phyloP scores from a whole-genome alignment of 371 early-diverging fungal species.

The Rhizopus delemar region DNA sequence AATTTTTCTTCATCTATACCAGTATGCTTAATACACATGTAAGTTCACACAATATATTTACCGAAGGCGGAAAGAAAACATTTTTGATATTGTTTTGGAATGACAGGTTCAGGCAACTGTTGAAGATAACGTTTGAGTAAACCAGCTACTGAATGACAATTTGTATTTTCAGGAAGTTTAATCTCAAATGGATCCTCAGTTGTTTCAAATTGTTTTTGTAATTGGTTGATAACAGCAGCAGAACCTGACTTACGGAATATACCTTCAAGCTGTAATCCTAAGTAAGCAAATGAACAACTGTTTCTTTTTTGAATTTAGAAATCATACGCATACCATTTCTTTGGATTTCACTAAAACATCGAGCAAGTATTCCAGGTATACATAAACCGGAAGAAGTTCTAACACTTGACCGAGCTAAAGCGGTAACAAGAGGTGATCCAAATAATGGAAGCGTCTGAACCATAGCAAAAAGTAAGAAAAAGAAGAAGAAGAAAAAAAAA shows the following conservation, averaged over 20 bases:
- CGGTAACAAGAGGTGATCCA: slow-evolving; percentile 20
- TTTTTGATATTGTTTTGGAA: slow-evolving; percentile 48
- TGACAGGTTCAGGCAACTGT: slow-evolving; percentile 56
- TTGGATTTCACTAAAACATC: slow-evolving; percentile 21
- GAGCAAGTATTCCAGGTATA: slow-evolving; percentile 18
- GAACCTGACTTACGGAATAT: slow-evolving; percentile 41
- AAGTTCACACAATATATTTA: slow-evolving; percentile 11
- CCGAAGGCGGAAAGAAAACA: slow-evolving; percentile 49
- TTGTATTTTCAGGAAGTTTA: slow-evolving; percentile 13
- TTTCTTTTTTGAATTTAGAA: not conserved
- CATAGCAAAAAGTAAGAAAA: not conserved
- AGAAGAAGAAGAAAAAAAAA: slow-evolving; percentile 1
- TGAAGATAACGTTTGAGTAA: slow-evolving; percentile 60
- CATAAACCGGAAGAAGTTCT: slow-evolving; percentile 18
- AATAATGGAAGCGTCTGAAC: slow-evolving; percentile 15
- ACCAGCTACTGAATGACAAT: slow-evolving; percentile 41
- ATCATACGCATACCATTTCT: slow-evolving; percentile 13
- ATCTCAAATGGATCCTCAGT: slow-evolving; percentile 15
- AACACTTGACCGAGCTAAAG: slow-evolving; percentile 22
- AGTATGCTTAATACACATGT: not conserved
- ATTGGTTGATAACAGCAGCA: slow-evolving; percentile 24
- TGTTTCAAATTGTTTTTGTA: slow-evolving; percentile 26
- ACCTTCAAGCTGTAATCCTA: slow-evolving; percentile 32
- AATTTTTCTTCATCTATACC: slow-evolving; percentile 16
- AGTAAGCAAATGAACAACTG: not conserved